Percentiles rank a stretch among this genome's conserved stretches.
Conservation (phyloP, 2,329 filamentous ascomycete genomes). For the Coleophoma crateriformis region DNA sequence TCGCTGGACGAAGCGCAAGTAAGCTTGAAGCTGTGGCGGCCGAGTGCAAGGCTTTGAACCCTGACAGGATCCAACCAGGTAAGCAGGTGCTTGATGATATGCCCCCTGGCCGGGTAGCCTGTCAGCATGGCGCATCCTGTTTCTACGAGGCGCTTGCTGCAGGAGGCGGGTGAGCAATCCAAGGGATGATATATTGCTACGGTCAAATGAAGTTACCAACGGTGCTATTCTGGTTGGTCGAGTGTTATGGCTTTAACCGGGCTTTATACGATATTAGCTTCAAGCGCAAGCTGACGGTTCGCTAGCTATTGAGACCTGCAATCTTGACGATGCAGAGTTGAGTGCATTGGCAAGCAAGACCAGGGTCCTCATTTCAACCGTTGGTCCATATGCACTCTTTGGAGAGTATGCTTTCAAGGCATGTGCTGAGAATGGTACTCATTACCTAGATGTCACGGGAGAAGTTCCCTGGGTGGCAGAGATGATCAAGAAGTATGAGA, state of each 20-base stretch:
- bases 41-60: constrained; percentile 60
- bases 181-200: too few relatives aligned
- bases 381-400: constrained; percentile 52
- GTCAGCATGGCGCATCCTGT: background rate
- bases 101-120: background rate
- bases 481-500: constrained; percentile 57
- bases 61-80: constrained; percentile 68
- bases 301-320: constrained; percentile 46
- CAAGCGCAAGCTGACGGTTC: too few relatives aligned
- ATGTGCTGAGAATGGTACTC: constrained; percentile 56
- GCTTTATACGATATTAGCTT: too few relatives aligned
- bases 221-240: too few relatives aligned
- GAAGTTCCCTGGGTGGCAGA: constrained; percentile 51
- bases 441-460: constrained; percentile 60
- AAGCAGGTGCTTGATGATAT: constrained; percentile 21
- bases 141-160: too few relatives aligned
- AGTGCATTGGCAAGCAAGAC: constrained; percentile 48
- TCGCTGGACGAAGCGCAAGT: constrained; percentile 73
- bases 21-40: constrained; percentile 68
- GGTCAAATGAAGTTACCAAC: too few relatives aligned
- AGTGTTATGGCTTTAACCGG: too few relatives aligned
- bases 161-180: too few relatives aligned
- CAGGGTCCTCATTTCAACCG: constrained; percentile 49
- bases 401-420: constrained; percentile 56
- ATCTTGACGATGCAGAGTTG: constrained; percentile 40